Evolutionary conservation across 2,329 filamentous ascomycete genomes (phyloP).

Genomic region (Ophiostoma montium): DNA sequence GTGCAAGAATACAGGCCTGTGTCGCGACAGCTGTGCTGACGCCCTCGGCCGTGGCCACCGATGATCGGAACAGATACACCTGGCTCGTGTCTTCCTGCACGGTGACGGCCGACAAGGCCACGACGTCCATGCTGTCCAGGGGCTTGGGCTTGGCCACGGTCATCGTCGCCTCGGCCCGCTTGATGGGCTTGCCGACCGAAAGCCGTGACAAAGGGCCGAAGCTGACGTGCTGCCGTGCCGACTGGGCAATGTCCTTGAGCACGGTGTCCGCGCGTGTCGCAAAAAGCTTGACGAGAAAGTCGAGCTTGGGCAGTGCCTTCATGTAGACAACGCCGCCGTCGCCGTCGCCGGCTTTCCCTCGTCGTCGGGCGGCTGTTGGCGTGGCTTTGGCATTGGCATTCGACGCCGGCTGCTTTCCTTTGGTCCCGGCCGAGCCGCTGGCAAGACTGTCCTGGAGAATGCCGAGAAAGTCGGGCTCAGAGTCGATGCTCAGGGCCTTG

Average conservation of each 20-base stretch:
- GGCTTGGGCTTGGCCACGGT: slow-evolving; percentile 17
- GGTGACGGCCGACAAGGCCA: slow-evolving; percentile 22
- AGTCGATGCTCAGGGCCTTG: slow-evolving; percentile 5
- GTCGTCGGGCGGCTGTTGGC: not conserved
- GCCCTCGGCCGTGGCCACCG: slow-evolving; percentile 40
- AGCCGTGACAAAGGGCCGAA: slow-evolving; percentile 43
- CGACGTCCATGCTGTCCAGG: slow-evolving; percentile 22
- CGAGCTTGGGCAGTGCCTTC: slow-evolving; percentile 44
- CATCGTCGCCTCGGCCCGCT: slow-evolving; percentile 45
- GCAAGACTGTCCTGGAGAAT: slow-evolving; percentile 3
- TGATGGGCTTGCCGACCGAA: slow-evolving; percentile 29
- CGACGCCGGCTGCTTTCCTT: not conserved
- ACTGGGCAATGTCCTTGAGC: slow-evolving; percentile 54
- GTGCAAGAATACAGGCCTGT: slow-evolving; percentile 26
- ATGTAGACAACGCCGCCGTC: slow-evolving; percentile 23
- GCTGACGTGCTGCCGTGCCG: slow-evolving; percentile 52
- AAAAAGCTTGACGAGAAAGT: slow-evolving; percentile 47
- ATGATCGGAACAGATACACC: slow-evolving; percentile 43
- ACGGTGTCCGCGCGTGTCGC: slow-evolving; percentile 43
- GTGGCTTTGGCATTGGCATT: not conserved
- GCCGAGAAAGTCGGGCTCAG: slow-evolving; percentile 4
- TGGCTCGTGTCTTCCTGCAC: slow-evolving; percentile 19
- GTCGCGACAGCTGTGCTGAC: slow-evolving; percentile 35
- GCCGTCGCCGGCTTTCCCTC: not conserved
- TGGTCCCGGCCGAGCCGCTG: not conserved